Percentiles rank a stretch among this genome's conserved stretches.
Evolutionary conservation across 208 protist species (phyloP).

Genomic region (Trichomonas gallinae): DNA sequence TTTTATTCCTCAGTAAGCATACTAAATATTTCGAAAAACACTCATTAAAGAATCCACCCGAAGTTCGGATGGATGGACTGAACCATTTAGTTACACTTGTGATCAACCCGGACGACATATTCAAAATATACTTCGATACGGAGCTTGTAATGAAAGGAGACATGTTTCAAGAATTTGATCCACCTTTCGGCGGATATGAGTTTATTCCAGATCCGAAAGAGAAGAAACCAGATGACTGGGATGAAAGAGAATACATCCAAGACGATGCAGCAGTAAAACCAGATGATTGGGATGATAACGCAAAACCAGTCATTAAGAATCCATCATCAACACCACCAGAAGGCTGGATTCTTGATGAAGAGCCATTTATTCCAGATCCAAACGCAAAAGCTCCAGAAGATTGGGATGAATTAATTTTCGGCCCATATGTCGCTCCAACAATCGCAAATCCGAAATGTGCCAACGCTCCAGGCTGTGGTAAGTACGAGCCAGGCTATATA

Average conservation of each 20-base stretch:
- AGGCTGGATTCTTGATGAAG: conserved; percentile 35
- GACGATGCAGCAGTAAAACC: conserved; percentile 27
- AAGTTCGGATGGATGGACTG: conserved; percentile 16
- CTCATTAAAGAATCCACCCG: neutral
- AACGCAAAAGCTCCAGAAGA: conserved; percentile 36
- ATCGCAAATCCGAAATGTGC: neutral
- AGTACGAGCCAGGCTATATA: conserved; percentile 21
- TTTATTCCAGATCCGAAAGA: conserved; percentile 37
- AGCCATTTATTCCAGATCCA: conserved; percentile 28
- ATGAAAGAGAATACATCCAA: neutral
- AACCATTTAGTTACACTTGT: conserved; percentile 37
- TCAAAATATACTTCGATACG: conserved; percentile 35
- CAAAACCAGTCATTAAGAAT: neutral
- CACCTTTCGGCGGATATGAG: conserved; percentile 30
- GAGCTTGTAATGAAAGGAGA: conserved; percentile 12
- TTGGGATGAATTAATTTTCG: neutral
- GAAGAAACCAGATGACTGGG: conserved; percentile 38
- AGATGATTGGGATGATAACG: conserved; percentile 36
- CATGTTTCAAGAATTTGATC: conserved; percentile 35
- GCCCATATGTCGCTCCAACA: conserved; percentile 7
- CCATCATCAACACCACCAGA: conserved; percentile 7
- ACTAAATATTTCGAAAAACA: conserved; percentile 26
- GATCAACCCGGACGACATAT: conserved; percentile 31
- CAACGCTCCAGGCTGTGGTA: neutral
- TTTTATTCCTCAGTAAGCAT: conserved; percentile 27